These are phyloP conservation scores for Trichoderma sp. DNA, from an alignment of 2,329 filamentous ascomycete species.

Conservation along the genomic window DNA sequence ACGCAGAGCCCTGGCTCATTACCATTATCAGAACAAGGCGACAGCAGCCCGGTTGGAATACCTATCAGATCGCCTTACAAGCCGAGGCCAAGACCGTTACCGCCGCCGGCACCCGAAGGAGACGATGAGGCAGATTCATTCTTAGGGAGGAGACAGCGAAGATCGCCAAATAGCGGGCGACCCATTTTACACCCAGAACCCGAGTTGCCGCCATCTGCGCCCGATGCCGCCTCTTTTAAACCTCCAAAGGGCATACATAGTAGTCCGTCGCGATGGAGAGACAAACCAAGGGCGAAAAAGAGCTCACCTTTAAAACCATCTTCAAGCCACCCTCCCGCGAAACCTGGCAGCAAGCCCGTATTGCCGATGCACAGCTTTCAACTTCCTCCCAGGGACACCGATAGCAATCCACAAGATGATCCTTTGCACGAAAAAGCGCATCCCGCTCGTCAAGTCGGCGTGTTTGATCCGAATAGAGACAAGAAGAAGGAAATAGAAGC, in stretches of 20 bases:
- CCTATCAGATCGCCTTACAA: slow-evolving; percentile 42
- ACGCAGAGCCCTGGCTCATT: slow-evolving; percentile 21
- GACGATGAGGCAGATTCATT: slow-evolving; percentile 34
- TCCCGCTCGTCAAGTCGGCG: slow-evolving; percentile 42
- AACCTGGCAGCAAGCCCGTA: slow-evolving; percentile 3
- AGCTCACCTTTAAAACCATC: slow-evolving; percentile 51
- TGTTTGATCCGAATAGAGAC: slow-evolving; percentile 42
- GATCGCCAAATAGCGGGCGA: slow-evolving; percentile 34
- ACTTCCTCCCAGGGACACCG: neutral
- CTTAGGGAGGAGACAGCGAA: slow-evolving; percentile 28
- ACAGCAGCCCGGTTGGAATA: slow-evolving; percentile 35
- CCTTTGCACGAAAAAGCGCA: slow-evolving; percentile 27
- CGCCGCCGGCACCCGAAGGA: slow-evolving; percentile 39
- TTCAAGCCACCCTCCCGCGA: slow-evolving; percentile 27
- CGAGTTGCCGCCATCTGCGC: slow-evolving; percentile 58
- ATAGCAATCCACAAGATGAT: neutral
- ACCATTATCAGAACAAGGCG: slow-evolving; percentile 21
- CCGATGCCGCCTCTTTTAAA: slow-evolving; percentile 52
- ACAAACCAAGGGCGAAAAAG: slow-evolving; percentile 36
- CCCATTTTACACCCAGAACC: slow-evolving; percentile 48
- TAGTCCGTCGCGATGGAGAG: slow-evolving; percentile 50
- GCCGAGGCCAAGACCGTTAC: slow-evolving; percentile 46
- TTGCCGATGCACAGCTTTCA: slow-evolving; percentile 9
- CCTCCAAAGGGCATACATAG: slow-evolving; percentile 59
- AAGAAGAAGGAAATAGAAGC: slow-evolving; percentile 53